These are phyloP conservation scores for Leptographium flavum DNA, from an alignment of 2,329 filamentous ascomycete genomes.

Conservation along the genomic window DNA sequence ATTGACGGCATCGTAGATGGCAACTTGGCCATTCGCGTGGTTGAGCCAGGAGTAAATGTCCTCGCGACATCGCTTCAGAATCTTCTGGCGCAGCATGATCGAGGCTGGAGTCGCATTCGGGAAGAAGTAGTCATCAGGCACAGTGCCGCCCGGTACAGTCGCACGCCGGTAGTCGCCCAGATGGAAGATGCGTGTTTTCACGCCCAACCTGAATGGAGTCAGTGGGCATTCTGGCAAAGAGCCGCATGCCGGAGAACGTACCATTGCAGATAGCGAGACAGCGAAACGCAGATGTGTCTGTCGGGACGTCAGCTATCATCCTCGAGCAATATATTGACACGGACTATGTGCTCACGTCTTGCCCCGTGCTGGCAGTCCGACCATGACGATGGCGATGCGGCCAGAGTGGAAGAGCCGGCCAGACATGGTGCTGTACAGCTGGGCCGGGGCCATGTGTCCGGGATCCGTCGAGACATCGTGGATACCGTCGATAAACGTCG, in stretches of 20 bases:
- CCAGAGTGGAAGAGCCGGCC: slow-evolving; percentile 94
- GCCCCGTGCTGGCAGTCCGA: slow-evolving; percentile 83
- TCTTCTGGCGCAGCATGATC: slow-evolving; percentile 90
- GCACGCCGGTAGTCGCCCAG: slow-evolving; percentile 91
- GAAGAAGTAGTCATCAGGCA: slow-evolving; percentile 96
- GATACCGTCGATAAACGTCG: slow-evolving; percentile 92
- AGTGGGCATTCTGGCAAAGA: neutral
- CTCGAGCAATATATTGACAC: neutral
- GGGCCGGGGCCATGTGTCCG: slow-evolving; percentile 70
- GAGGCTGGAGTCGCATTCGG: slow-evolving; percentile 85
- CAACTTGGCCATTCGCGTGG: slow-evolving; percentile 93
- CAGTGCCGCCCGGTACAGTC: slow-evolving; percentile 69
- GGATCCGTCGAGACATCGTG: slow-evolving; percentile 76
- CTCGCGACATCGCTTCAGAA: slow-evolving; percentile 90
- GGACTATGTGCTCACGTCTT: slow-evolving; percentile 56
- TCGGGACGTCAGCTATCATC: neutral
- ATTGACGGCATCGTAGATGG: slow-evolving; percentile 97
- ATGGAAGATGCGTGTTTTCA: slow-evolving; percentile 97
- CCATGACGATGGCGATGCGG: slow-evolving; percentile 92
- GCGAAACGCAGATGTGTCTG: slow-evolving; percentile 86
- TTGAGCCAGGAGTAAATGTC: slow-evolving; percentile 96
- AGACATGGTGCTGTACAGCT: slow-evolving; percentile 96
- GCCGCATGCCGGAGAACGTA: slow-evolving; percentile 21
- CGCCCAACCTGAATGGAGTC: slow-evolving; percentile 57
- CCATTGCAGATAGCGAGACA: slow-evolving; percentile 89